Evolutionary conservation across 768 basidiomycete species (phyloP), one percentile per base, ranked within the genome.

Genomic region (Termitomyces sp.): DNA sequence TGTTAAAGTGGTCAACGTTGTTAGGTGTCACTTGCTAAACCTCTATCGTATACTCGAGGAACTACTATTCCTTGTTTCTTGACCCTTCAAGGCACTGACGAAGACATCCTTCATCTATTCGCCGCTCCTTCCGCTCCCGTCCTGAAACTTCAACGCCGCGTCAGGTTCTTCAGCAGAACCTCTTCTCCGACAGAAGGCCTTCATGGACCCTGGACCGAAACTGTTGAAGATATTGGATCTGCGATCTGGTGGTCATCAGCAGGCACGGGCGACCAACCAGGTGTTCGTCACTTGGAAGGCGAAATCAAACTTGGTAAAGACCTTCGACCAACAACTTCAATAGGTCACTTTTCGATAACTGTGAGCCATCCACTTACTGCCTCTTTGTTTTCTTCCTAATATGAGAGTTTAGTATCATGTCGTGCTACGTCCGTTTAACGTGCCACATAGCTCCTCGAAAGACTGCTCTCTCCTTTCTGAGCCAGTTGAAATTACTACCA

Each of bases 271-370:
- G 72, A 66, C 55, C 70, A 71, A 36, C 59, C 74, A 4, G 69
- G 71, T 36, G 71, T 69, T 28, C 79, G 82, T 20, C 72, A 77
- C 59, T 71, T 84, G 32, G 81, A 84, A 64, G 84, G 84, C 7
- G 84, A 85, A 68, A 81, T 85, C 46, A 75, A 73, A 38, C 72
- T 85, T 2, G 69, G 79, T 15, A 84, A 84, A 69, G 81, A 84
- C 60, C 71, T 85, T 33, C 68, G 80, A 53, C 82, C 84, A 20
- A 75, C 82, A 18, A 79, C 80, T 45, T 74, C 78, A 55, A 77
- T 84, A 66, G 80, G 78, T 20, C 79, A 79, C 64, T 84, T 84
- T 71, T 79, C 78, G 64, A 77, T 85, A 59, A 78, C 78, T 58
- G 82, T 83, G 62, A 70, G 80, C 46, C n/a, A 20, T 24, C 32